A percentile compares a stretch with the other conserved stretches of the same genome.
These are phyloP conservation scores for Magnolia sinica DNA, from an alignment of 164 flowering plant genomes.

Conservation along the genomic window DNA sequence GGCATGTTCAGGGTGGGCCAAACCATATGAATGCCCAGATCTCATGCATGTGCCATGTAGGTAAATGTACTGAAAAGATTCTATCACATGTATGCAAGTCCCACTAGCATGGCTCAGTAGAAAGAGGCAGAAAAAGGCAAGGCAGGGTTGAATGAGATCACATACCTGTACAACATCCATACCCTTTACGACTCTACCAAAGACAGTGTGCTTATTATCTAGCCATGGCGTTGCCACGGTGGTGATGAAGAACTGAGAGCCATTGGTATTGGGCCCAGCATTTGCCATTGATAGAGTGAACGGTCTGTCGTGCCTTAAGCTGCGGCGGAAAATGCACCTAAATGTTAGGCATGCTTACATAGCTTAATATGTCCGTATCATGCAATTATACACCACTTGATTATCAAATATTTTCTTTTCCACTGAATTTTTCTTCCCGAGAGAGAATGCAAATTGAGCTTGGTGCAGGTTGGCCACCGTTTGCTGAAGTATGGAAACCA, in stretches of 20 bases:
- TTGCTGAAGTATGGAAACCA: too few relatives aligned
- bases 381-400: neutral
- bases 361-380: neutral
- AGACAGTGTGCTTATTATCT: constrained; percentile 96
- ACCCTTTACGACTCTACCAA: constrained; percentile 92
- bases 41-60: neutral
- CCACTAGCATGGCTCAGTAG: neutral
- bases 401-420: neutral
- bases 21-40: neutral
- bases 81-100: neutral
- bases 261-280: constrained; percentile 96
- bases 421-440: neutral
- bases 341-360: neutral
- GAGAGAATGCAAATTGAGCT: too few relatives aligned
- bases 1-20: neutral
- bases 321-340: constrained; percentile 29
- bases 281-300: constrained; percentile 98
- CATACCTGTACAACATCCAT: constrained; percentile 99
- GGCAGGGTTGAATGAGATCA: neutral
- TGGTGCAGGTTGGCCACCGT: too few relatives aligned
- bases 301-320: constrained; percentile 95
- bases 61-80: neutral
- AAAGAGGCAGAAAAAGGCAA: neutral
- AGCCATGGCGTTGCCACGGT: constrained; percentile 99
- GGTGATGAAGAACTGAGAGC: constrained; percentile 96